A percentile compares a stretch with the other conserved stretches of the same genome.
Evolutionary conservation across 164 flowering plant genomes (phyloP).

Genomic region (Pachysandra terminalis): DNA sequence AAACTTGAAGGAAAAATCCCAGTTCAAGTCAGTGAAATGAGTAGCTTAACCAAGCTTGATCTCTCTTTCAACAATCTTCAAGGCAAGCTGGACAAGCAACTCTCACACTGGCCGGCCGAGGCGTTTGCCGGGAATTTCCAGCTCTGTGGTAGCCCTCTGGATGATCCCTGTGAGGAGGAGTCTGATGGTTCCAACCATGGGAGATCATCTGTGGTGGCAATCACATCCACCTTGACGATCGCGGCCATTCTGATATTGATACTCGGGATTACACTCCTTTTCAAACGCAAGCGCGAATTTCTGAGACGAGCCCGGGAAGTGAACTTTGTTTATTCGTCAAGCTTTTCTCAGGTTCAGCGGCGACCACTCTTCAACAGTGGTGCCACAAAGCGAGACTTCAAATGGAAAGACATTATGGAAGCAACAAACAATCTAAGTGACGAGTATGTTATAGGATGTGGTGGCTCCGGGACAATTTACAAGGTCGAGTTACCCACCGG

Average conservation of each 20-base stretch:
- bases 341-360: constrained; percentile 56
- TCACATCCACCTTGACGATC: constrained; percentile 48
- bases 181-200: constrained; percentile 3
- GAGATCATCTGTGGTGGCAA: constrained; percentile 33
- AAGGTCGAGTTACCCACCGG: constrained; percentile 64
- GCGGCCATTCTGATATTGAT: constrained; percentile 40
- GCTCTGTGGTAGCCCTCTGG: constrained; percentile 85
- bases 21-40: constrained; percentile 59
- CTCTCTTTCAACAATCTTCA: constrained; percentile 76
- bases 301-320: constrained; percentile 28
- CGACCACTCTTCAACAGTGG: constrained; percentile 43
- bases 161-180: constrained; percentile 25
- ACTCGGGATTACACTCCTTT: constrained; percentile 35
- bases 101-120: constrained; percentile 71
- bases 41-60: constrained; percentile 70
- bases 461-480: constrained; percentile 89
- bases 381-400: constrained; percentile 45
- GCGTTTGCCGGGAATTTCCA: constrained; percentile 58
- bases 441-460: constrained; percentile 76
- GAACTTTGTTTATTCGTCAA: constrained; percentile 49
- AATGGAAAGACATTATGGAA: constrained; percentile 84
- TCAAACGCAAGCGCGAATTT: constrained; percentile 34
- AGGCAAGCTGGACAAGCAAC: constrained; percentile 56
- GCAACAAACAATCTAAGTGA: constrained; percentile 80
- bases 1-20: constrained; percentile 71